phyloP scores from a whole-genome alignment of 2,329 filamentous ascomycete species.

The Beauveria brongniartii region DNA sequence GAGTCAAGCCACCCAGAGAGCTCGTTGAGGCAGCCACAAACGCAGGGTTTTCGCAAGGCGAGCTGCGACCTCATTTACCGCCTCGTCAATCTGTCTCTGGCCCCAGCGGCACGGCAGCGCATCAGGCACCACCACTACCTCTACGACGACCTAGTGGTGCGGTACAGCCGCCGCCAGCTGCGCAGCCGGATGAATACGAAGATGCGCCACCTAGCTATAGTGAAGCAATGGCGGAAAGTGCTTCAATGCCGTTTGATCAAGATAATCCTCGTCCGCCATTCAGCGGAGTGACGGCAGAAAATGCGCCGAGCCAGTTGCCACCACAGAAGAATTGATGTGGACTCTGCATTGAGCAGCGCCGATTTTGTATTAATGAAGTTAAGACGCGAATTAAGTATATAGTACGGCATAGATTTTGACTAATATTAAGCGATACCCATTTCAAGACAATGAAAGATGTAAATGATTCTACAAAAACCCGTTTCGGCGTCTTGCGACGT shows the following conservation, averaged over 20 bases:
- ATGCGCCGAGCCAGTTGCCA: conserved; percentile 45
- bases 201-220: conserved; percentile 94
- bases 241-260: conserved; percentile 62
- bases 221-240: conserved; percentile 75
- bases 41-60: conserved; percentile 29
- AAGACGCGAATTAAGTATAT: not conserved
- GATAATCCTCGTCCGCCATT: conserved; percentile 55
- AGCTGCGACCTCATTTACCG: conserved; percentile 20
- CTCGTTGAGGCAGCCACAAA: conserved; percentile 54
- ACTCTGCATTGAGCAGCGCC: not conserved
- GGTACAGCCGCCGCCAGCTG: conserved; percentile 50
- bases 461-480: not conserved
- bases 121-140: conserved; percentile 16
- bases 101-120: conserved; percentile 11
- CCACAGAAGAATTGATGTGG: conserved; percentile 29
- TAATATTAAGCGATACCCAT: conserved; percentile 9
- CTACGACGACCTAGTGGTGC: conserved; percentile 35
- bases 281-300: conserved; percentile 54
- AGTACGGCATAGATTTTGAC: not conserved
- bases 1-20: conserved; percentile 71
- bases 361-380: not conserved
- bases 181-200: conserved; percentile 42
- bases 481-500: too few species aligned
- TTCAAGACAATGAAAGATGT: not conserved
- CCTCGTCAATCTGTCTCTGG: conserved; percentile 12